Base-by-base conservation (phyloP, 352 stramenopile genomes). In the Globisporangium polare region DNA sequence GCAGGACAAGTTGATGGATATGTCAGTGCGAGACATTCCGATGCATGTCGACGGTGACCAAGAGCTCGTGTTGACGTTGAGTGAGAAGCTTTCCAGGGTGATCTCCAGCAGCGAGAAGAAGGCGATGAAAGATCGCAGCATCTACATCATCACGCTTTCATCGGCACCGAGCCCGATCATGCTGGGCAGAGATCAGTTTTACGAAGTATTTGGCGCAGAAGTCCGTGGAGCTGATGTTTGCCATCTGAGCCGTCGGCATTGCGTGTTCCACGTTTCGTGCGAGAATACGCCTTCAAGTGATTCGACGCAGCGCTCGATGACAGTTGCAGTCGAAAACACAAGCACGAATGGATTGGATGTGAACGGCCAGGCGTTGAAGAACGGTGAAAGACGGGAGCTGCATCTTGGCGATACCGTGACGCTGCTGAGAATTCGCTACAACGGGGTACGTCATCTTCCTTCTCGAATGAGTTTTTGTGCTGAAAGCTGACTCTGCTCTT, bases 281-380 rank as follows among this genome's bases (percentile, higher is more conserved):
- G 63, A 35, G 68, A 2, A 24, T 54, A n/a, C 27, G 13, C 74
- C 63, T 12, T 29, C 29, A 13, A 42, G 41, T 18, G 62, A 74
- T 33, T 58, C 60, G 0, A 64, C 66, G 17, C 73, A 69, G 63
- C 64, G 53, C 42, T 42, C 67, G 8, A 55, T 88, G 35, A 80
- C 77, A 57, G 67, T 89, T 13, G 51, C 66, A n/a, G 67, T 91
- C 10, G 74, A 88, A 68, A 81, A 91, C 53, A 91, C 79, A 5
- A 91, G 82, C 56, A 88, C 79, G 18, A 91, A 91, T 39, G 82
- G 82, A 5, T 73, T 88, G 9, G 68, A 77, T 17, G 69, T 91
- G 13, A 91, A 91, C 60, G 76, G 76, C 6, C 47, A 65, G 22
- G 42, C 67, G n/a, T 67, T 91, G 37, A 83, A 83, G 68, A 74